These are phyloP conservation scores for Wickerhamomyces mucosus DNA, from an alignment of 805 yeast species.

Conservation along the genomic window DNA sequence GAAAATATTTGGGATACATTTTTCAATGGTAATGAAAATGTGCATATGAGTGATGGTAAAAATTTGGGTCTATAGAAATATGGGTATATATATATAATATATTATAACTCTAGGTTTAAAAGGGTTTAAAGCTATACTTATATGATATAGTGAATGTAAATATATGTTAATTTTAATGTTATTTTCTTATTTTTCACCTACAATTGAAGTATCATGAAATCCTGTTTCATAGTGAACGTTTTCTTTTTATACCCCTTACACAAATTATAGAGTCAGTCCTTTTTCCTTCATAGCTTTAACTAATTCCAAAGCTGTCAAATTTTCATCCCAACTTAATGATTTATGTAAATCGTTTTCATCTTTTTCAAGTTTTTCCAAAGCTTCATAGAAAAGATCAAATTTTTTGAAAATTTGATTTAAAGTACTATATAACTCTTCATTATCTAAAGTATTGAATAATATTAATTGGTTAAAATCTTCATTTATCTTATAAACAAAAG, in stretches of 20 bases:
- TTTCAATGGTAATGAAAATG: too few relatives aligned
- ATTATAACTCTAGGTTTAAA: too few relatives aligned
- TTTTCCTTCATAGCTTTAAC: not conserved
- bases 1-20: too few relatives aligned
- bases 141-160: too few relatives aligned
- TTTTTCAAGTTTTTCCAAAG: not conserved
- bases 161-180: too few relatives aligned
- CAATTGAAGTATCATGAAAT: too few relatives aligned
- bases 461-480: not conserved
- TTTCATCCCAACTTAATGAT: not conserved
- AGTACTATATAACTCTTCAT: not conserved
- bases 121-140: too few relatives aligned
- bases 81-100: too few relatives aligned
- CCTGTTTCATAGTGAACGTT: too few relatives aligned
- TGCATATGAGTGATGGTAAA: too few relatives aligned
- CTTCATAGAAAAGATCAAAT: not conserved
- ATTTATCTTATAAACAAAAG: not conserved
- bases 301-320: not conserved
- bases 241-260: not conserved
- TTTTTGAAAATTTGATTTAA: not conserved
- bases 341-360: not conserved
- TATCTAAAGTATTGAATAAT: not conserved
- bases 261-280: not conserved
- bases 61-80: too few relatives aligned
- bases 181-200: too few relatives aligned